These are phyloP conservation scores for Speleostelium caveatum DNA, from an alignment of 78 protist species.

Conservation along the genomic window DNA sequence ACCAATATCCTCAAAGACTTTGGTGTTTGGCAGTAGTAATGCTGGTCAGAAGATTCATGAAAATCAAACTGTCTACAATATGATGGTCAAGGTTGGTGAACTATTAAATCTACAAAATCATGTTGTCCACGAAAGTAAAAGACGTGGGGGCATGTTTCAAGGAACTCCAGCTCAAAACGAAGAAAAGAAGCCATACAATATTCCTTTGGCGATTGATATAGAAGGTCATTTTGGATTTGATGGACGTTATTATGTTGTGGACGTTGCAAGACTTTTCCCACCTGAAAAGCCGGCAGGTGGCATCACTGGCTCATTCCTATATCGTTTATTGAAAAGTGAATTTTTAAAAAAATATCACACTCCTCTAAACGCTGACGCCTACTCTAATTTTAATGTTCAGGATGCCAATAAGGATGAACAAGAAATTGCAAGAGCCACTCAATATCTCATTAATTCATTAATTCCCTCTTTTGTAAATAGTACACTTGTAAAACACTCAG, in stretches of 20 bases:
- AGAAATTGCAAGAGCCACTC: constrained; percentile 46
- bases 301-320: constrained; percentile 67
- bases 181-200: not conserved
- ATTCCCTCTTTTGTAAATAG: constrained; percentile 26
- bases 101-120: constrained; percentile 52
- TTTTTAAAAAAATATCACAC: constrained; percentile 72
- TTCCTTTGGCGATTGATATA: constrained; percentile 73
- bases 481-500: not conserved
- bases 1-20: constrained; percentile 62
- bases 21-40: constrained; percentile 67
- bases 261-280: constrained; percentile 58
- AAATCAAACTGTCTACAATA: constrained; percentile 44
- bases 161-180: not conserved
- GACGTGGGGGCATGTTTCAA: not conserved
- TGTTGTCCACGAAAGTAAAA: constrained; percentile 9
- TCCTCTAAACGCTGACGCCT: constrained; percentile 74
- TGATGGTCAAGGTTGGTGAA: constrained; percentile 75
- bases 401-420: constrained; percentile 7
- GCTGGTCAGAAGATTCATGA: constrained; percentile 73
- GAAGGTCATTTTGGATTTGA: constrained; percentile 79
- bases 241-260: constrained; percentile 77
- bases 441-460: not conserved
- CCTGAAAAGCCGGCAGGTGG: constrained; percentile 52
- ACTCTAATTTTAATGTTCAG: constrained; percentile 47
- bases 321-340: constrained; percentile 65